Conservation (phyloP, 2,329 filamentous ascomycete species). For the Pseudogymnoascus verrucosus region DNA sequence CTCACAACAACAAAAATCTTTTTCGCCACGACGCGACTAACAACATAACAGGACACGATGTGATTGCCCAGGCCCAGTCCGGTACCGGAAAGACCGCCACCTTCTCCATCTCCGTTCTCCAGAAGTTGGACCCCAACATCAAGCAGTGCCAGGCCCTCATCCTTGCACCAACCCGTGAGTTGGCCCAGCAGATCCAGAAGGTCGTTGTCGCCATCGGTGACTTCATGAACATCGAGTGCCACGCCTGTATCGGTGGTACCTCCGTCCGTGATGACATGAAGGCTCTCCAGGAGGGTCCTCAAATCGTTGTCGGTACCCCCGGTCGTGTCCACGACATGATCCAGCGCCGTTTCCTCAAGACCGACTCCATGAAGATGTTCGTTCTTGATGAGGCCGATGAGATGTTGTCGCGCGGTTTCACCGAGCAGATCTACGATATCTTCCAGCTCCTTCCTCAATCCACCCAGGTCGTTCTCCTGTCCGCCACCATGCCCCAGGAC, state of each 20-base stretch:
- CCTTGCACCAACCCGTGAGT: slow-evolving; percentile 93
- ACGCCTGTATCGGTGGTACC: slow-evolving; percentile 98
- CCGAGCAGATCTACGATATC: slow-evolving; percentile 99
- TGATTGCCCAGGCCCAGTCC: slow-evolving; percentile 98
- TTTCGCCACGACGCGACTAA: slow-evolving; percentile 16
- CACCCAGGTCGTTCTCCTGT: slow-evolving; percentile 96
- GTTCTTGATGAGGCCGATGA: slow-evolving; percentile 99
- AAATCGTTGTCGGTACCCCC: slow-evolving; percentile 95
- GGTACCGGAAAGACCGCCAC: slow-evolving; percentile 99
- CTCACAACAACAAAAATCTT: background rate
- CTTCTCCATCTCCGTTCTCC: slow-evolving; percentile 97
- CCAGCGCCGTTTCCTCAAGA: slow-evolving; percentile 93
- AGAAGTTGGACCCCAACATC: slow-evolving; percentile 93
- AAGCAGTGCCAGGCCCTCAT: slow-evolving; percentile 98
- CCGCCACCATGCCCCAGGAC: slow-evolving; percentile 97
- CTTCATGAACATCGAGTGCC: slow-evolving; percentile 99
- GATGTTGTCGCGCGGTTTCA: slow-evolving; percentile 99
- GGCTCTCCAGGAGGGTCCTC: slow-evolving; percentile 88
- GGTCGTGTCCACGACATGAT: slow-evolving; percentile 99
- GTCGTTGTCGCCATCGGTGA: slow-evolving; percentile 97
- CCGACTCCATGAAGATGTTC: slow-evolving; percentile 99
- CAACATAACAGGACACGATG: slow-evolving; percentile 68
- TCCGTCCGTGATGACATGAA: slow-evolving; percentile 98
- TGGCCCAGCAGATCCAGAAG: slow-evolving; percentile 99
- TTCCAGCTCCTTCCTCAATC: slow-evolving; percentile 98